These are phyloP conservation scores for Lecanicillium sp. DNA, from an alignment of 2,329 filamentous ascomycete species.

Conservation along the genomic window DNA sequence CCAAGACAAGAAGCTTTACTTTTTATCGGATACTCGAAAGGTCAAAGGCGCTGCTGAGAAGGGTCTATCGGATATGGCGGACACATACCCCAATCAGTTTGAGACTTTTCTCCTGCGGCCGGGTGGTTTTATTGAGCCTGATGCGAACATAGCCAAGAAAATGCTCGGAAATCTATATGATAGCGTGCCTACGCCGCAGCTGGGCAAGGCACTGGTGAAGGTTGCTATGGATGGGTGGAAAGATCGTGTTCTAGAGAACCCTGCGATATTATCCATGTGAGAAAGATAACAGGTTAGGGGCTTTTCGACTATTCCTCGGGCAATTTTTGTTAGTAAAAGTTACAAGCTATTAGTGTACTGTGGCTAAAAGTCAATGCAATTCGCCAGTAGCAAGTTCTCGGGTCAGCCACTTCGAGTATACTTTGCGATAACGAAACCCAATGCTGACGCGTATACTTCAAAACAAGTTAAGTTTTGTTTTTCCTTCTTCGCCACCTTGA, in stretches of 20 bases:
- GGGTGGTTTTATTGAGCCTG: slow-evolving; percentile 19
- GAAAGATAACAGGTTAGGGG: no score
- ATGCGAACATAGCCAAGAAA: slow-evolving; percentile 17
- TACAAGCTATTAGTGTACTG: no score
- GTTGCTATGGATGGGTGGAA: slow-evolving; percentile 27
- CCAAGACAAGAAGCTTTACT: slow-evolving; percentile 24
- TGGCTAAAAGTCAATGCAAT: no score
- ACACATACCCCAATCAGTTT: slow-evolving; percentile 22
- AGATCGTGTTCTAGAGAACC: slow-evolving; percentile 25
- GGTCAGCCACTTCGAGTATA: no score
- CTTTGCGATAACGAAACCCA: no score
- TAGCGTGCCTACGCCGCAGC: slow-evolving; percentile 24
- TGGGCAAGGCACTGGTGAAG: slow-evolving; percentile 27
- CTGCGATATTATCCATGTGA: slow-evolving; percentile 9
- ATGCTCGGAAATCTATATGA: slow-evolving; percentile 19
- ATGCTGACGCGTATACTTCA: no score
- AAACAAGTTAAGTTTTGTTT: no score
- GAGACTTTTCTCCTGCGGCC: slow-evolving; percentile 29
- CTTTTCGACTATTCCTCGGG: no score
- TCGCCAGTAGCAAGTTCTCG: no score
- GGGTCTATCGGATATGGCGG: slow-evolving; percentile 27
- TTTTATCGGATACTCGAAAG: slow-evolving; percentile 27
- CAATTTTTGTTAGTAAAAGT: no score
- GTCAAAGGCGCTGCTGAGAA: slow-evolving; percentile 32
- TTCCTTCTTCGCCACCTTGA: no score